Evolutionary conservation across 23 red algal genomes (phyloP), one percentile per base, ranked within the genome.

Genomic region (Cyanidioschyzon merolae): DNA sequence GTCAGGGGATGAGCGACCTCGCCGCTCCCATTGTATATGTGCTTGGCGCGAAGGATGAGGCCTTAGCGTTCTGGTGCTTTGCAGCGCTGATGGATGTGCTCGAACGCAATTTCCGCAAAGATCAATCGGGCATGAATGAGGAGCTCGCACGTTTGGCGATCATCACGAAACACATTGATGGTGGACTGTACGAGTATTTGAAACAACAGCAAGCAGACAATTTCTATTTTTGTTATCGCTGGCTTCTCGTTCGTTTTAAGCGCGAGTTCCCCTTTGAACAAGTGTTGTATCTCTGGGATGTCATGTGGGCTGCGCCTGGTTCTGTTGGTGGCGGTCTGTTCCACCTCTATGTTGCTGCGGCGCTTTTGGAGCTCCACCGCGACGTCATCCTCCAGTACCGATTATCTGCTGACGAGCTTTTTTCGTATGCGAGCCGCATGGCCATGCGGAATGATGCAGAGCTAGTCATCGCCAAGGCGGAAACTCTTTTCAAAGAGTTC

Each of bases 1-100:
- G 94, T 68, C 94, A 98, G 68, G 94, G 94, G 24, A 98, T 98
- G 94, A 91, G 88, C 7, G 94, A 98, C 79, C 83, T 91, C 63
- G 77, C 90, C 30, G 74, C 94, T 26, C 88, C 88, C 15, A 77
- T 98, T 54, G 25, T 98, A 0, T 86, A 83, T 39, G 88, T 98
- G 1, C 50, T 92, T 3, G 89, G 83, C 2, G 79, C 34, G 31
- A 77, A 91, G 41, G 83, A 89, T 25, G 84, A 98, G 71, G 94
- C 83, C 3, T 31, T 89, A 31, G 40, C 78, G 30, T 98, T 98
- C 68, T 98, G 94, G 94, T 86, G 85, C 77, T 98, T 98, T 77
- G 83, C 82, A 30, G 58, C 77, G 39, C 77, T 98, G 17, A 98
- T 98, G 94, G 77, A 85, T 18, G 68, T 80, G 50, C 79, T 89